Evolutionary conservation across 768 basidiomycete species (phyloP).

Genomic region (Suillus discolor): DNA sequence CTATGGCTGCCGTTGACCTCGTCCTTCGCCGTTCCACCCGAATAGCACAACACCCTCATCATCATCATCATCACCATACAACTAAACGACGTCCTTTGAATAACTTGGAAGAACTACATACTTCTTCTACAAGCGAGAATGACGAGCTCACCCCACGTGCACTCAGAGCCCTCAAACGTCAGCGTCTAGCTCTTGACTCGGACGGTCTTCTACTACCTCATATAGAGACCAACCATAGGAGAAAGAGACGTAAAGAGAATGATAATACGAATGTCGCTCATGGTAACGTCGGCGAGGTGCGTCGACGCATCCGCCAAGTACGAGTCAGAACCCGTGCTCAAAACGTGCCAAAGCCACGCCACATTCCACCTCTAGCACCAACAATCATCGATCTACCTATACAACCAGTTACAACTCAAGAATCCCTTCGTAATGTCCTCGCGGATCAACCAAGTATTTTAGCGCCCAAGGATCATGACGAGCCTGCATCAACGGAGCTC

Average conservation of each 20-base stretch:
- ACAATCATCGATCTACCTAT: not conserved
- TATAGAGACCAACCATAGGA: not conserved
- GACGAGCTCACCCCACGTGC: slow-evolving; percentile 37
- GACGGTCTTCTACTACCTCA: slow-evolving; percentile 26
- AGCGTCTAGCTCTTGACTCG: slow-evolving; percentile 32
- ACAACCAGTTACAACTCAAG: not conserved
- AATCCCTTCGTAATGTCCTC: not conserved
- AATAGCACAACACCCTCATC: slow-evolving; percentile 10
- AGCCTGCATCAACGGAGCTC: not conserved
- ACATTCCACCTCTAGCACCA: slow-evolving; percentile 4
- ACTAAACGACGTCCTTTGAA: slow-evolving; percentile 4
- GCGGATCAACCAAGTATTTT: slow-evolving; percentile 13
- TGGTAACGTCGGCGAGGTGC: slow-evolving; percentile 10
- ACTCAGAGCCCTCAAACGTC: slow-evolving; percentile 36
- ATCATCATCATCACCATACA: not conserved
- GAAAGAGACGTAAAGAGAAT: slow-evolving; percentile 28
- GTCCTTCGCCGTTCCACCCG: slow-evolving; percentile 8
- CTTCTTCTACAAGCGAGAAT: not conserved
- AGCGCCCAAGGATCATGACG: slow-evolving; percentile 11
- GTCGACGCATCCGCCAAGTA: slow-evolving; percentile 6
- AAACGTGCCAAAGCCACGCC: slow-evolving; percentile 5
- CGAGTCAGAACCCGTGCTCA: slow-evolving; percentile 6
- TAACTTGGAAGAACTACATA: not conserved
- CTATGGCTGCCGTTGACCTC: slow-evolving; percentile 7
- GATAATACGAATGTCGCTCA: slow-evolving; percentile 2